Evolutionary conservation across 176 grass and related monocot genomes (phyloP).

Genomic region (Oryza meyeriana): DNA sequence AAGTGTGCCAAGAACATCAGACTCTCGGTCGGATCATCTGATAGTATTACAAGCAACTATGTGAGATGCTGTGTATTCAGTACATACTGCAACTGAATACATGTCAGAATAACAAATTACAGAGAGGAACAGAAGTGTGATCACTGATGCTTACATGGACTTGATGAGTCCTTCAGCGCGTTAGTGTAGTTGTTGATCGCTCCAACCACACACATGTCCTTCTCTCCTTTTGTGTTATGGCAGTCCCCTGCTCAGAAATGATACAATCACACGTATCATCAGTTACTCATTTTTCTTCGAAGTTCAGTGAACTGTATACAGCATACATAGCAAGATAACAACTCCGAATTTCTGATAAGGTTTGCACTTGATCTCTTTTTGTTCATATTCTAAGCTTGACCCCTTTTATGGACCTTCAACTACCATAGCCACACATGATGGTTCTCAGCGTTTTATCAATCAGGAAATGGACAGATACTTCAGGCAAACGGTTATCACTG

Average conservation of each 20-base stretch:
- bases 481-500: not conserved
- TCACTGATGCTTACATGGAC: constrained; percentile 32
- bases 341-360: not conserved
- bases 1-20: constrained; percentile 73
- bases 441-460: not conserved
- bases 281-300: not conserved
- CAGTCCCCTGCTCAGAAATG: constrained; percentile 48
- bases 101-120: no score
- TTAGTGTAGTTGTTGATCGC: constrained; percentile 80
- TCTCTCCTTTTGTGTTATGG: constrained; percentile 42
- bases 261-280: not conserved
- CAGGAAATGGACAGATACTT: not conserved
- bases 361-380: not conserved
- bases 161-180: constrained; percentile 35
- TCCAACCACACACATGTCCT: constrained; percentile 60
- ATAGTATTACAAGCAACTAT: not conserved
- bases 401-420: not conserved
- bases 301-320: not conserved
- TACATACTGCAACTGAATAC: not conserved
- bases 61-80: not conserved
- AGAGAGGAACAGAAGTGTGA: not conserved
- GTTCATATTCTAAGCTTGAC: not conserved
- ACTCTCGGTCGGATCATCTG: constrained; percentile 48
- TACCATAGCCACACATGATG: not conserved
- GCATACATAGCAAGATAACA: not conserved